Evolutionary conservation across 257 asterid genomes (phyloP).

Genomic region (Solanum habrochaites): DNA sequence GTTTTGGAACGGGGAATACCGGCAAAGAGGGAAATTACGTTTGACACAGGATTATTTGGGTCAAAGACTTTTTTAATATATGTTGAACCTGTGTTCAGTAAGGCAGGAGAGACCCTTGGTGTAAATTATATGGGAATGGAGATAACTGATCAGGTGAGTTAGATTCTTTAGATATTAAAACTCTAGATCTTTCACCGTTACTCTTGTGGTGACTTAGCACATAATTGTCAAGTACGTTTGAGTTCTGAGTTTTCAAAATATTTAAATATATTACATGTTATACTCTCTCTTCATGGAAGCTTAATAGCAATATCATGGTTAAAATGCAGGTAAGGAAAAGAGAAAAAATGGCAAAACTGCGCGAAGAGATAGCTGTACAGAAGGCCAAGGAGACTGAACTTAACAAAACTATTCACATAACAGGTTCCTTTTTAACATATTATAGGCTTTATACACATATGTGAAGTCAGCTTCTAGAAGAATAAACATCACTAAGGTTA

Average conservation of each 20-base stretch:
- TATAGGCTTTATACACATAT: neutral
- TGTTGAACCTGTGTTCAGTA: constrained; percentile 86
- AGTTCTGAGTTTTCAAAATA: neutral
- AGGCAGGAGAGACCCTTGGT: constrained; percentile 73
- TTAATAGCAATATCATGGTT: neutral
- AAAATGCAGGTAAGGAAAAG: constrained; percentile 50
- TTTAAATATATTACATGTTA: too few relatives aligned
- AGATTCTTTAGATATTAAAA: neutral
- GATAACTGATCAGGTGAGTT: constrained; percentile 69
- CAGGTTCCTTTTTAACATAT: constrained; percentile 28
- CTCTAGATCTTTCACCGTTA: neutral
- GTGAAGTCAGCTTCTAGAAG: neutral
- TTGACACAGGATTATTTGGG: constrained; percentile 77
- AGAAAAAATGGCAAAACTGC: constrained; percentile 78
- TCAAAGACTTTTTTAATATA: constrained; percentile 70
- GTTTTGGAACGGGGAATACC: constrained; percentile 72
- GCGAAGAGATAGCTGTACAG: constrained; percentile 91
- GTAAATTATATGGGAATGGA: constrained; percentile 97
- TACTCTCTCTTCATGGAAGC: neutral
- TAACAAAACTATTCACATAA: constrained; percentile 77
- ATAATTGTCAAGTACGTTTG: neutral
- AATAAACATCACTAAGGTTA: neutral
- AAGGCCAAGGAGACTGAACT: constrained; percentile 93
- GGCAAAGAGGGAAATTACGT: constrained; percentile 83
- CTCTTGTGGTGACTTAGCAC: neutral